Conservation (phyloP, 768 basidiomycete genomes). For the Cyclocybe aegerita region DNA sequence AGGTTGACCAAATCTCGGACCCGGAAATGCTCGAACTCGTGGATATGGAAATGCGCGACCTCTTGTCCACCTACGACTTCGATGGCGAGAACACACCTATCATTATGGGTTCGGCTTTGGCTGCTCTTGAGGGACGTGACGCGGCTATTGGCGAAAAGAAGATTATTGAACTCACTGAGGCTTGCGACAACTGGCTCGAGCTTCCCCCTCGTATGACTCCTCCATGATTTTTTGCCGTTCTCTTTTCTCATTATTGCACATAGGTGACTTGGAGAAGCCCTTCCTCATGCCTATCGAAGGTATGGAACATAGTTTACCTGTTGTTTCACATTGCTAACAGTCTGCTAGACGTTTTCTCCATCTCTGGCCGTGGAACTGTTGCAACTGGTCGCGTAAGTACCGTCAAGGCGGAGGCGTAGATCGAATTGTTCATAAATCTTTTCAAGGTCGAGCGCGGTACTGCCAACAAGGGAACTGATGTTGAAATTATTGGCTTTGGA, state of each 20-base stretch:
- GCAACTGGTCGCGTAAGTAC: conserved; percentile 85
- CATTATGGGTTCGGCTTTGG: conserved; percentile 94
- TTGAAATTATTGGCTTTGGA: conserved; percentile 91
- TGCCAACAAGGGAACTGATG: conserved; percentile 87
- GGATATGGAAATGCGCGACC: conserved; percentile 99
- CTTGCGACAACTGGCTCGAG: conserved; percentile 94
- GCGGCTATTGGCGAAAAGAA: conserved; percentile 78
- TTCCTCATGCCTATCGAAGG: conserved; percentile 96
- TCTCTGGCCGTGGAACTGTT: conserved; percentile 97
- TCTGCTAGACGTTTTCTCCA: conserved; percentile 82
- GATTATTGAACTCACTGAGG: conserved; percentile 77
- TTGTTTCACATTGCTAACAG: not conserved
- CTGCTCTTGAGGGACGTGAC: conserved; percentile 87
- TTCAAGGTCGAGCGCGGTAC: conserved; percentile 86
- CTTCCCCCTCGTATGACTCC: conserved; percentile 76
- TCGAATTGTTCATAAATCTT: not conserved
- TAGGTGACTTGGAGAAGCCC: conserved; percentile 95
- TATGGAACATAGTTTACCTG: conserved; percentile 18
- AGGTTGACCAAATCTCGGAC: conserved; percentile 95
- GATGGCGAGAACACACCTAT: conserved; percentile 99
- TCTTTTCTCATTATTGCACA: not conserved
- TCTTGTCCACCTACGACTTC: conserved; percentile 88
- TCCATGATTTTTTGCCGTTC: not conserved
- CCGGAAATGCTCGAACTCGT: conserved; percentile 99
- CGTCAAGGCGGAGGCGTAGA: not conserved